Base-by-base conservation (phyloP, 495 filamentous ascomycete genomes). In the Aspergillus bridgeri region DNA sequence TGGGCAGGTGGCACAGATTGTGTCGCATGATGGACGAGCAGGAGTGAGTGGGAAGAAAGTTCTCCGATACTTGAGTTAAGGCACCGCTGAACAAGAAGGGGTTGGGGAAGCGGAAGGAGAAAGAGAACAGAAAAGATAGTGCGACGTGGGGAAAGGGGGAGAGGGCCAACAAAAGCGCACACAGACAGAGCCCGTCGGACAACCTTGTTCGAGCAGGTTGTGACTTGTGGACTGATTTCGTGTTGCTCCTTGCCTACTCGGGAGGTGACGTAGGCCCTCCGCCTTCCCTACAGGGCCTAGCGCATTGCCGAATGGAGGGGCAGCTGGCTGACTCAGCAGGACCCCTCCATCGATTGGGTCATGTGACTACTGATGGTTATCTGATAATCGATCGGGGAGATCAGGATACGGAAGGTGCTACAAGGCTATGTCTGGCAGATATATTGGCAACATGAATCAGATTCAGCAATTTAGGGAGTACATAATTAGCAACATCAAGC, bases 1-100 rank as follows among this genome's bases (percentile, higher is more conserved):
- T 93, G 60, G 92, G 92, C 51, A 97, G 77, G 69, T 89, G 79
- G 51, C 74, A 77, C 48, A 59, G 64, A 33, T 59, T 66, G 60
- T 75, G 54, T 44, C 64, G 64, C 73, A 76, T 76, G 51, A 18
- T 53, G 50, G 45, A 50, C 13, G 33, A 15, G 9, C 9, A 13
- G 33, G 17, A 38, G 33, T 15, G 33, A 38, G 29, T 5, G 29
- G 8, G 13, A 8, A 11, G 4, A 9, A 33, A 33, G 5, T 9
- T 6, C 4, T 11, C 5, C 7, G 13, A 15, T 2, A 3, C 3
- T 38, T 8, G 33, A 38, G 9, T 15, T 38, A 13, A 11, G 33
- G 17, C 17, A 11, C 33, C 17, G 33, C 33, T 38, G 33, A 13
- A 13, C 13, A 38, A 15, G 33, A 13, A 15, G 9, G 9, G 2